Percentiles rank a stretch among this genome's conserved stretches.
Conservation (phyloP, 805 yeast genomes). For the Zygotorulaspora danielsina region DNA sequence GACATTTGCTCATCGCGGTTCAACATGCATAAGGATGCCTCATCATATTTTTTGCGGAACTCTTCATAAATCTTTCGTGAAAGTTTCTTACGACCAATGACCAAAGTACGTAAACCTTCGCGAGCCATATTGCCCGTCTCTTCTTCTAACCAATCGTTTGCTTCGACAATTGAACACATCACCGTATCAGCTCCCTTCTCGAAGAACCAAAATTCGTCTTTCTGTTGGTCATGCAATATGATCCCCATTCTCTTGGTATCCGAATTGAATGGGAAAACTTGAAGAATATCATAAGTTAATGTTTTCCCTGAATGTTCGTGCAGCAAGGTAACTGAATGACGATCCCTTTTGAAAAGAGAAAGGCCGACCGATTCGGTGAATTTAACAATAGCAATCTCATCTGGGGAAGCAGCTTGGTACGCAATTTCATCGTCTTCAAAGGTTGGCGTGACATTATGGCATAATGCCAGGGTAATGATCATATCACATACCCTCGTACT, state of each 20-base stretch:
- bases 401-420: conserved; percentile 98
- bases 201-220: conserved; percentile 76
- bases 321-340: conserved; percentile 62
- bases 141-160: conserved; percentile 95
- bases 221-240: conserved; percentile 57
- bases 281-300: conserved; percentile 61
- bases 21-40: conserved; percentile 73
- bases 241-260: conserved; percentile 97
- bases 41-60: conserved; percentile 59
- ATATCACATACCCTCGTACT: conserved; percentile 75
- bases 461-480: conserved; percentile 78
- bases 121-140: conserved; percentile 98
- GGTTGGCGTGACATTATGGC: conserved; percentile 96
- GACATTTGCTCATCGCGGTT: conserved; percentile 76
- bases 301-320: conserved; percentile 55
- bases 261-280: conserved; percentile 90
- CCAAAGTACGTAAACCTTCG: conserved; percentile 93
- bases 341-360: conserved; percentile 74
- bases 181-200: conserved; percentile 97
- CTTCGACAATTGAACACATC: conserved; percentile 76
- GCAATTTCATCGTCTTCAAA: conserved; percentile 68
- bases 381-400: conserved; percentile 93
- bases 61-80: conserved; percentile 50
- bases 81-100: conserved; percentile 80
- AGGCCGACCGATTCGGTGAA: conserved; percentile 86